A percentile compares a stretch with the other conserved stretches of the same genome.
Conservation (phyloP, 768 basidiomycete genomes). For the Lepiota brunneoincarnata region DNA sequence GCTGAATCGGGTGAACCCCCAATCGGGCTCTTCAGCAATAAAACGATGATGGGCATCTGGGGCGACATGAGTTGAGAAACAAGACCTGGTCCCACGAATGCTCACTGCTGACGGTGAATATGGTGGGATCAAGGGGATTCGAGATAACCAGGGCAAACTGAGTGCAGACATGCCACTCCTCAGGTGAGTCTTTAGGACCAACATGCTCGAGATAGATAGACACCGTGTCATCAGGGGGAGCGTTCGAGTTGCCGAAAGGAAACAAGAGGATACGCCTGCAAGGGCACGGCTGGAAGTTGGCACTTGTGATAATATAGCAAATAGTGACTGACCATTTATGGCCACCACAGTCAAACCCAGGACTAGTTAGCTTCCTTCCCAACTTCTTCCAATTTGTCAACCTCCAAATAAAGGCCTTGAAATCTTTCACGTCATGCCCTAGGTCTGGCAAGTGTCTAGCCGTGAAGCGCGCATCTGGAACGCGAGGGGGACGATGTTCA, state of each 20-base stretch:
- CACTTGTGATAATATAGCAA: slow-evolving; percentile 17
- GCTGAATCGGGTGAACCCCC: slow-evolving; percentile 99
- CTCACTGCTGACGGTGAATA: slow-evolving; percentile 96
- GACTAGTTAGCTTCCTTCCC: slow-evolving; percentile 92
- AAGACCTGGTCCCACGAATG: slow-evolving; percentile 16
- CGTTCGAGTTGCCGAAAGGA: slow-evolving; percentile 98
- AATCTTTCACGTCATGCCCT: slow-evolving; percentile 96
- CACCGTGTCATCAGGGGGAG: slow-evolving; percentile 97
- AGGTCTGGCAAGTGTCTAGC: slow-evolving; percentile 97
- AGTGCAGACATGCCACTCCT: slow-evolving; percentile 99
- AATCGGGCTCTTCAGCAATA: slow-evolving; percentile 98
- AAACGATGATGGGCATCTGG: slow-evolving; percentile 98
- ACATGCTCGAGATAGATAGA: slow-evolving; percentile 99
- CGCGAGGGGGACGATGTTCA: slow-evolving; percentile 26
- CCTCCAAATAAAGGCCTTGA: slow-evolving; percentile 88
- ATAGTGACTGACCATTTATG: slow-evolving; percentile 80
- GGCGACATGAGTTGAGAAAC: slow-evolving; percentile 8
- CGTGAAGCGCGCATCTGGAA: slow-evolving; percentile 86
- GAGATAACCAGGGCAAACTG: slow-evolving; percentile 99
- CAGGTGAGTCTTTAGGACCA: slow-evolving; percentile 93
- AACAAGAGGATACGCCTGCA: slow-evolving; percentile 95
- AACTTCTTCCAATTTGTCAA: slow-evolving; percentile 89
- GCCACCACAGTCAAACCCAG: slow-evolving; percentile 95
- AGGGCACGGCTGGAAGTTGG: slow-evolving; percentile 5
- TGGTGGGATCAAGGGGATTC: slow-evolving; percentile 89